Base-by-base conservation (phyloP, 495 filamentous ascomycete species). In the Tuber umbilicatum region DNA sequence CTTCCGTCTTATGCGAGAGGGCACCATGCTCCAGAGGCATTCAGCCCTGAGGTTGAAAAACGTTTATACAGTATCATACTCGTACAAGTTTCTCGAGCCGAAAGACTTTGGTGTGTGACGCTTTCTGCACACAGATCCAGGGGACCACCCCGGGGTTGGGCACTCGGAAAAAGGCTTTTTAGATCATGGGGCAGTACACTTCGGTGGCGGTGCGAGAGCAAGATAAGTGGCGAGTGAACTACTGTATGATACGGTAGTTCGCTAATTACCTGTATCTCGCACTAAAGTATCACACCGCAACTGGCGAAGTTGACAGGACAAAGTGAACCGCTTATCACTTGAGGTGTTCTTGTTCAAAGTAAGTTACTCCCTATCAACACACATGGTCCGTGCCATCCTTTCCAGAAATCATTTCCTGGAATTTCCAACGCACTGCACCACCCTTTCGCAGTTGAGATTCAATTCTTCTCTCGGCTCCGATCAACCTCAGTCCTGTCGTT, bases 341-440 rank as follows among this genome's bases (percentile, higher is more conserved):
- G 55, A 16, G 27, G 55, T 64, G 55, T 31, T 31, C 14, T 14
- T 2, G 14, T 64, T 64, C 1, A 1, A 21, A 21, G n/a, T 50
- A 50, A 17, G 23, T 31, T 60, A n/a, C 2, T n/a, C 55, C 55
- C 55, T 35, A 35, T 64, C 55, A 64, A 14, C 27, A 5, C 4
- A 64, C 55, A 31, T 64, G 55, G 55, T 35, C 55, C 55, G 55
- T 64, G 55, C 55, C 55, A 64, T 64, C 55, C 27, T 64, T 35
- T 64, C 55, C 27, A 31, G 55, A 35, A 6, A 35, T 64, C 55
- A 35, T 64, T 64, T 35, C 55, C 55, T 64, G 27, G 55, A 64
- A 64, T 64, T 35, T 50, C 14, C 27, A 35, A 64, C 27, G 1
- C 55, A 64, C 55, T 10, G n/a, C 38, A 7, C 39, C 39, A 35